A percentile compares a stretch with the other conserved stretches of the same genome.
These are phyloP conservation scores for Udeniomyces megalosporus DNA, from an alignment of 768 basidiomycete species.

Conservation along the genomic window DNA sequence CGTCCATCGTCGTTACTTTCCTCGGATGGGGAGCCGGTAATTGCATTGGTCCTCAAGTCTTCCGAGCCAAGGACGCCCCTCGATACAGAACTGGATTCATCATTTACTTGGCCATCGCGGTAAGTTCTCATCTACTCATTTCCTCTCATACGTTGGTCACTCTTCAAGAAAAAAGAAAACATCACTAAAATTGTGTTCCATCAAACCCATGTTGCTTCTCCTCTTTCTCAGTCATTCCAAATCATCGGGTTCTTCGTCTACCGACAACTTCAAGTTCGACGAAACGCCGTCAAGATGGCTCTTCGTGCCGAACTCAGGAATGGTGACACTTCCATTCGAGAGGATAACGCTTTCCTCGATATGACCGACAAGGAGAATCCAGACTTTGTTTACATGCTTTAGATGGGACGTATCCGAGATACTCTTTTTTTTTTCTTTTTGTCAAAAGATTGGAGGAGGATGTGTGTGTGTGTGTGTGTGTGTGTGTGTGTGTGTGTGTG, in stretches of 20 bases:
- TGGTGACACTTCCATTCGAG: constrained; percentile 15
- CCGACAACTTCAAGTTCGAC: constrained; percentile 30
- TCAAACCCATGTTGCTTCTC: neutral
- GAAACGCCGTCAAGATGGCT: constrained; percentile 20
- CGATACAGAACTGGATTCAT: constrained; percentile 35
- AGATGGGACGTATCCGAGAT: too few species aligned
- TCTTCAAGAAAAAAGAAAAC: too few species aligned
- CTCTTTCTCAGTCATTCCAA: neutral
- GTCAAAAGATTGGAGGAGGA: too few species aligned
- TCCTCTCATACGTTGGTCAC: too few species aligned
- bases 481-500: too few species aligned
- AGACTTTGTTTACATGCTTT: constrained; percentile 28
- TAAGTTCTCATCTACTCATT: too few species aligned
- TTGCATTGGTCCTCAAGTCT: constrained; percentile 39
- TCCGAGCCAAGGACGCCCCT: constrained; percentile 35
- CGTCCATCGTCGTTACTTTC: constrained; percentile 38
- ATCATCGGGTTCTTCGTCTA: constrained; percentile 32
- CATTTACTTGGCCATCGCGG: constrained; percentile 18
- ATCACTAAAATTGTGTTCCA: too few species aligned
- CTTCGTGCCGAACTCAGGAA: neutral
- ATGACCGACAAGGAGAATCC: constrained; percentile 39
- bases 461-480: too few species aligned
- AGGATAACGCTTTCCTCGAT: constrained; percentile 37
- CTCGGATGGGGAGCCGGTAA: constrained; percentile 41
- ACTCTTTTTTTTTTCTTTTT: too few species aligned